Evolutionary conservation across 2,329 filamentous ascomycete species (phyloP).

Genomic region (Pseudogymnoascus sp.): DNA sequence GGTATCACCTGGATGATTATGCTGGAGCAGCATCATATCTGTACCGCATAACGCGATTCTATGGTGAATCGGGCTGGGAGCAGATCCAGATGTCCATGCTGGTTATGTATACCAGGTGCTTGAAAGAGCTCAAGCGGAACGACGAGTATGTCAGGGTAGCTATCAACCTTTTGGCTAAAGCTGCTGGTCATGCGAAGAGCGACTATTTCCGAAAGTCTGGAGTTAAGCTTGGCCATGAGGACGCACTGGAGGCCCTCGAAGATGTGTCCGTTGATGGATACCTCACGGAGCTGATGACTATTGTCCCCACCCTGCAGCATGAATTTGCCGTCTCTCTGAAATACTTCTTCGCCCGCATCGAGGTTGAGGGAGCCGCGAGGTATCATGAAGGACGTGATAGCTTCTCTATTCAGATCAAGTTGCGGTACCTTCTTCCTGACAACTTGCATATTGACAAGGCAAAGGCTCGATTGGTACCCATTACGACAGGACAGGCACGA

Average conservation of each 20-base stretch:
- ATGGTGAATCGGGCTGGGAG: conserved; percentile 70
- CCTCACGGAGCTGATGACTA: conserved; percentile 25
- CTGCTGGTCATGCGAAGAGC: conserved; percentile 46
- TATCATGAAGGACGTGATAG: conserved; percentile 68
- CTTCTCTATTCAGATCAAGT: conserved; percentile 59
- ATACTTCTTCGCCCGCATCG: conserved; percentile 64
- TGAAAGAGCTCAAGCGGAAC: conserved; percentile 65
- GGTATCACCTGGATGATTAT: conserved; percentile 69
- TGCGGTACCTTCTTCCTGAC: conserved; percentile 66
- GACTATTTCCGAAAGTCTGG: conserved; percentile 33
- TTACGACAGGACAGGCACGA: conserved; percentile 45
- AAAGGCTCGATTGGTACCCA: conserved; percentile 53
- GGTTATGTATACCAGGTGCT: conserved; percentile 73
- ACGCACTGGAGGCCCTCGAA: conserved; percentile 15
- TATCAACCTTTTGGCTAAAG: conserved; percentile 64
- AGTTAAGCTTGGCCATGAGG: conserved; percentile 13
- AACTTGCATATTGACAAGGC: conserved; percentile 57
- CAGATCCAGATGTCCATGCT: conserved; percentile 75
- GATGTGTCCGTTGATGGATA: conserved; percentile 20
- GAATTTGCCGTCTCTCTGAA: conserved; percentile 61
- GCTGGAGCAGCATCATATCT: conserved; percentile 69
- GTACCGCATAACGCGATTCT: conserved; percentile 67
- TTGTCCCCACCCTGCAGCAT: conserved; percentile 36
- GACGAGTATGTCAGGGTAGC: conserved; percentile 74
- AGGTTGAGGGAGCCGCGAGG: conserved; percentile 57